Evolutionary conservation across 2,329 filamentous ascomycete genomes (phyloP), one percentile per base, ranked within the genome.

Genomic region (Tothia fuscella): DNA sequence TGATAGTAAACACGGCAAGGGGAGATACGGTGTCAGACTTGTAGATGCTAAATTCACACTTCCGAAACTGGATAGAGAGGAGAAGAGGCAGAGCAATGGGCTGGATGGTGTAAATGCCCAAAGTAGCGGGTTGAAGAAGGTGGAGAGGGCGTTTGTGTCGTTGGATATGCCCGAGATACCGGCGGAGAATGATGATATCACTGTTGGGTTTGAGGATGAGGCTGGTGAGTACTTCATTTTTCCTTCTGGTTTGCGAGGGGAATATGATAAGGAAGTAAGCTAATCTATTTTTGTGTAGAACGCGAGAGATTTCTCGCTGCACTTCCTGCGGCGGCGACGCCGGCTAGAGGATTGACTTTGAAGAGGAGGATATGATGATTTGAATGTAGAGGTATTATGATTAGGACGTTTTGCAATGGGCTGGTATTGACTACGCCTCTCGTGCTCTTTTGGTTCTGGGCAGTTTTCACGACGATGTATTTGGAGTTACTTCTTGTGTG

Each of bases 31-130:
- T 6, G 64, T 94, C 43, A 82, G 80, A 56, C 76, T 94, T 48
- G 80, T 89, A 20, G 88, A 95, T 56, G 86, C 86, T 46, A 94
- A 94, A 58, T 95, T 94, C 53, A 81, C 84, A 3, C 65, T 94
- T 42, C 87, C 87, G 4, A 63, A 65, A 30, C 58, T 65, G 14
- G 43, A 45, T 16, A 64, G 71, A 38, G 63, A 64, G 3, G 58
- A 72, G 46, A 59, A 78, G 53, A 67, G 70, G 45, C 70, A 68
- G 30, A 67, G 67, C 26, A 59, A 62, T 19, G 65, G 68, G 45
- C 67, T 67, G 43, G 67, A 73, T 31, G 34, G 16, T 39, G 32
- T 32, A 16, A 33, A 59, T 6, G 31, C 16, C 10, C 14, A 21
- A 25, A n/a, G 17, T n/a, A 28, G 40, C 31, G 68, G 75, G 34